These are phyloP conservation scores for Oxytropis ochrocephala DNA, from an alignment of 306 rosid species.

Conservation along the genomic window DNA sequence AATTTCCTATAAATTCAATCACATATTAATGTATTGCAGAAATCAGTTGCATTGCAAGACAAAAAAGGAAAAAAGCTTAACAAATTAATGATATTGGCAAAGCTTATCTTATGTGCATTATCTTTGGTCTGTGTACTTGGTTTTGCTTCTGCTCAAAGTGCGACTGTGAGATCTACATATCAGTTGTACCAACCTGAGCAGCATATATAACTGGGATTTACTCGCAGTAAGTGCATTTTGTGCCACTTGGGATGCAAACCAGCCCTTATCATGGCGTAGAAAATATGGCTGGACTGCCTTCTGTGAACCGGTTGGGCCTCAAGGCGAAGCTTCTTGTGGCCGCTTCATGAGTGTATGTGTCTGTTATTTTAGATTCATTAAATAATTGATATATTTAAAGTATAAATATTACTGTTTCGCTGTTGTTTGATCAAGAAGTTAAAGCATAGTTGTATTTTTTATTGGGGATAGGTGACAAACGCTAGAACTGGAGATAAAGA, in stretches of 20 bases:
- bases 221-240: slow-evolving; percentile 46
- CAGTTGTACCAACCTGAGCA: slow-evolving; percentile 52
- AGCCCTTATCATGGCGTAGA: slow-evolving; percentile 62
- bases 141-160: slow-evolving; percentile 47
- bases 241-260: slow-evolving; percentile 67
- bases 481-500: slow-evolving; percentile 28
- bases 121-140: slow-evolving; percentile 3
- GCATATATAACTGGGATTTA: slow-evolving; percentile 53
- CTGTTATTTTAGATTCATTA: too few relatives aligned
- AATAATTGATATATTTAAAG: too few relatives aligned
- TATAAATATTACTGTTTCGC: too few relatives aligned
- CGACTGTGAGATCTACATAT: slow-evolving; percentile 47
- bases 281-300: slow-evolving; percentile 81
- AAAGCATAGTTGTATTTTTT: not conserved
- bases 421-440: not conserved
- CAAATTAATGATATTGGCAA: slow-evolving; percentile 24
- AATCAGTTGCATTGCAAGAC: too few relatives aligned
- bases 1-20: slow-evolving; percentile 18
- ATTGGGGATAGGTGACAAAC: slow-evolving; percentile 43
- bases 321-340: slow-evolving; percentile 52
- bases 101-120: not conserved
- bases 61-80: not conserved
- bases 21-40: not conserved
- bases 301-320: slow-evolving; percentile 62
- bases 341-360: slow-evolving; percentile 47